Conservation (phyloP, 106 monocot genomes). For the Narthecium ossifragum region DNA sequence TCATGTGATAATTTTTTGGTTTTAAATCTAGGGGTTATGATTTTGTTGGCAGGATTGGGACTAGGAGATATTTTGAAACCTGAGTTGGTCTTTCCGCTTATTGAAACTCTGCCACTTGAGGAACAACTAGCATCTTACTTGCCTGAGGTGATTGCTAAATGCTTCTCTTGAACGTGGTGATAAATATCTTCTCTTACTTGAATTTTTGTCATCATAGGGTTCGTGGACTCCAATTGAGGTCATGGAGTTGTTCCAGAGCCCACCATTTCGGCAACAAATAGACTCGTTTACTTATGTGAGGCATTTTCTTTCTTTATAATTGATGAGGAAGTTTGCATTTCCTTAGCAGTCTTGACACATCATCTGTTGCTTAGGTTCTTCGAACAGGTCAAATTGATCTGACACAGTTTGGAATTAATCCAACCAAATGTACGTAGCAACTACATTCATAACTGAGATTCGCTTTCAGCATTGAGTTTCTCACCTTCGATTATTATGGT, state of each 20-base stretch:
- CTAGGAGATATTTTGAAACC: constrained; percentile 92
- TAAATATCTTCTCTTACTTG: not conserved
- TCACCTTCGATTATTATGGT: too few relatives aligned
- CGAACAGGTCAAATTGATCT: constrained; percentile 88
- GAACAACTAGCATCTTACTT: constrained; percentile 61
- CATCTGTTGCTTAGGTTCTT: constrained; percentile 50
- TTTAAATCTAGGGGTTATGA: too few relatives aligned
- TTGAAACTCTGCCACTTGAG: constrained; percentile 68
- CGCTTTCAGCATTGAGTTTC: too few relatives aligned
- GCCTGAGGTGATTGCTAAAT: constrained; percentile 94
- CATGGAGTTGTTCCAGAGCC: constrained; percentile 73
- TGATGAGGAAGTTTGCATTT: not conserved
- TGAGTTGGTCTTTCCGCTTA: constrained; percentile 69
- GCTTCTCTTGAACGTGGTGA: too few relatives aligned
- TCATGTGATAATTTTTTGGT: too few relatives aligned
- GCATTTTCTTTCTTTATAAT: not conserved
- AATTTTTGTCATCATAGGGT: constrained; percentile 38
- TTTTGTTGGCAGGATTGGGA: constrained; percentile 50
- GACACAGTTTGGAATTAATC: constrained; percentile 85
- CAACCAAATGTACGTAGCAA: constrained; percentile 76
- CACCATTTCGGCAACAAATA: constrained; percentile 96
- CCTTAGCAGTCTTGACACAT: too few relatives aligned
- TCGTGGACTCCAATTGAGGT: constrained; percentile 57
- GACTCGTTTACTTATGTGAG: constrained; percentile 88
- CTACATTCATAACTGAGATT: not conserved